Conservation (phyloP, 805 yeast species). For the Saturnispora quitensis region DNA sequence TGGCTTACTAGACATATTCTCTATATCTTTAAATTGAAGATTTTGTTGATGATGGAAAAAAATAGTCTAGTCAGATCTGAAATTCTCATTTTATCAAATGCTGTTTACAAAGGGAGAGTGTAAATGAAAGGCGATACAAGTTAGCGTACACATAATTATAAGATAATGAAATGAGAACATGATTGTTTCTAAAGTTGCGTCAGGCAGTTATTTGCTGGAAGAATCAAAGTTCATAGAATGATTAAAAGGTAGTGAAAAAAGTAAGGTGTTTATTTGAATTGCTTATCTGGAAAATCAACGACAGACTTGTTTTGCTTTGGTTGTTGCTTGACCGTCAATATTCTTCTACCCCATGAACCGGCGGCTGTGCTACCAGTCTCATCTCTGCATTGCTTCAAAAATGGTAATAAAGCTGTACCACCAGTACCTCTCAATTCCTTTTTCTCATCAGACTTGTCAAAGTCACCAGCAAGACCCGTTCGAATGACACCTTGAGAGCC, state of each 20-base stretch:
- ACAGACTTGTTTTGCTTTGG: background rate
- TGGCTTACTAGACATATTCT: slow-evolving; percentile 10
- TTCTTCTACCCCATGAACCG: slow-evolving; percentile 80
- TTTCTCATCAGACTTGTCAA: slow-evolving; percentile 32
- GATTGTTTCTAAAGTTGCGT: background rate
- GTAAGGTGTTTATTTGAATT: background rate
- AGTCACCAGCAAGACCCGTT: slow-evolving; percentile 46
- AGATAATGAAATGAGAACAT: background rate
- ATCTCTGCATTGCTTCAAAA: slow-evolving; percentile 90
- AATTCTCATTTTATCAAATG: background rate
- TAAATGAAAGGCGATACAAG: background rate
- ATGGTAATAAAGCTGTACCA: slow-evolving; percentile 85
- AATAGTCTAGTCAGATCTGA: background rate
- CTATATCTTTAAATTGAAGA: too few relatives aligned
- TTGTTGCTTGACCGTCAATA: slow-evolving; percentile 43
- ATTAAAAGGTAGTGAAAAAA: background rate
- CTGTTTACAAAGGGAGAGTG: background rate
- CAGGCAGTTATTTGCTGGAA: background rate
- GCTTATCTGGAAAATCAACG: background rate
- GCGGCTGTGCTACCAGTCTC: slow-evolving; percentile 94
- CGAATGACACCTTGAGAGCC: slow-evolving; percentile 41
- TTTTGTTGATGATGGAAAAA: background rate
- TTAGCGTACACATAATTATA: background rate
- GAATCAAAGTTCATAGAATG: background rate
- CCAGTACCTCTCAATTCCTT: slow-evolving; percentile 79